A percentile compares a stretch with the other conserved stretches of the same genome.
Conservation (phyloP, 176 grass and related monocot genomes). For the Bolboschoenus planiculmis region DNA sequence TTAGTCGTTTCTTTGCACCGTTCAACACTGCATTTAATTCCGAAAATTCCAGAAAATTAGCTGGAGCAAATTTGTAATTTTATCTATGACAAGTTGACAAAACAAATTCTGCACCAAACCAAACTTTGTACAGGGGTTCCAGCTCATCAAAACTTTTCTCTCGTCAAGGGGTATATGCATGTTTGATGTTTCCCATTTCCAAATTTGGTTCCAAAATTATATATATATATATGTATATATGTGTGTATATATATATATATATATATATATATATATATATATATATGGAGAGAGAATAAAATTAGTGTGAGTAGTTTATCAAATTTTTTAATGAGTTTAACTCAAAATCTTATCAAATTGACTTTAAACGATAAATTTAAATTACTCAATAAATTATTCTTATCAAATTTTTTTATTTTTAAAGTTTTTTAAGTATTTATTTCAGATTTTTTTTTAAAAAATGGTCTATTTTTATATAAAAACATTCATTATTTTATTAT, state of each 20-base stretch:
- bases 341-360: no score
- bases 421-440: no score
- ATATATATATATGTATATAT: background rate
- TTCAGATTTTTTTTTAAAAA: no score
- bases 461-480: no score
- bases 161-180: background rate
- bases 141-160: constrained; percentile 10
- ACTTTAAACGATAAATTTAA: no score
- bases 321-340: no score
- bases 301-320: no score
- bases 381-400: no score
- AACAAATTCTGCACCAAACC: background rate
- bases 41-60: constrained; percentile 21
- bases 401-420: no score
- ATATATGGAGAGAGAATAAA: no score
- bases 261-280: background rate
- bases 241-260: no score
- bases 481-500: no score
- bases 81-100: background rate
- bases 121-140: background rate
- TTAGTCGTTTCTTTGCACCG: background rate
- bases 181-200: background rate
- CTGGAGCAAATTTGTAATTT: constrained; percentile 6
- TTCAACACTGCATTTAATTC: constrained; percentile 7
- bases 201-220: background rate